Percentiles rank a stretch among this genome's conserved stretches.
Conservation (phyloP, 129 eudicot species). For the Calendula officinalis region DNA sequence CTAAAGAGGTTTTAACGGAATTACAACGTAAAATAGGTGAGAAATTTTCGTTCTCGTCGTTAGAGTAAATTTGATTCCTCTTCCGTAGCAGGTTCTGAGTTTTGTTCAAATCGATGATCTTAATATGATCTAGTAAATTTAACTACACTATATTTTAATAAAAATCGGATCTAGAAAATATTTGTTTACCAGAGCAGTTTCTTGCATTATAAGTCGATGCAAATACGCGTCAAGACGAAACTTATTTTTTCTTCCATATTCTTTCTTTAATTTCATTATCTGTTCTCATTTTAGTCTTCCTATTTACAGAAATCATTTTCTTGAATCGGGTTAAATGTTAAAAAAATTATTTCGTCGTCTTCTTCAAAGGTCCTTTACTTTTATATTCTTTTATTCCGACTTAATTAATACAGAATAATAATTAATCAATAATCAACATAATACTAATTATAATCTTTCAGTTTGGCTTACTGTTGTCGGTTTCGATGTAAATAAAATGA, state of each 20-base stretch:
- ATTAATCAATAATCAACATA: not conserved
- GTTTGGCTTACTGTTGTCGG: constrained; percentile 32
- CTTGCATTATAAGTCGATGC: constrained; percentile 47
- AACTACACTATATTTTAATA: not conserved
- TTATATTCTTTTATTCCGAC: constrained; percentile 3
- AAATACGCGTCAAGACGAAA: not conserved
- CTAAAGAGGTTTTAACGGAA: constrained; percentile 14
- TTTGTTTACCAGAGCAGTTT: constrained; percentile 21
- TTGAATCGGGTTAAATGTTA: not conserved
- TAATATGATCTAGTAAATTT: constrained; percentile 16
- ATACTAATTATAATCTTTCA: constrained; percentile 1
- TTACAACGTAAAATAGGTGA: constrained; percentile 31
- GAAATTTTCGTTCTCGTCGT: not conserved
- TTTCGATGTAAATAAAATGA: constrained; percentile 27
- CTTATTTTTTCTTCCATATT: not conserved
- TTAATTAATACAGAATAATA: not conserved
- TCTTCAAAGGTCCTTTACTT: constrained; percentile 12
- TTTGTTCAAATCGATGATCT: constrained; percentile 6
- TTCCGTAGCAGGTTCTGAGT: constrained; percentile 7
- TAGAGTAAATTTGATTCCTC: constrained; percentile 24
- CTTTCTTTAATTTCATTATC: not conserved
- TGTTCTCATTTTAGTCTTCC: not conserved
- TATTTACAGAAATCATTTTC: constrained; percentile 11
- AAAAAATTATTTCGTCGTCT: constrained; percentile 1
- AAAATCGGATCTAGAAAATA: constrained; percentile 36